Base-by-base conservation (phyloP, 768 basidiomycete genomes). In the Fomitopsis serialis region DNA sequence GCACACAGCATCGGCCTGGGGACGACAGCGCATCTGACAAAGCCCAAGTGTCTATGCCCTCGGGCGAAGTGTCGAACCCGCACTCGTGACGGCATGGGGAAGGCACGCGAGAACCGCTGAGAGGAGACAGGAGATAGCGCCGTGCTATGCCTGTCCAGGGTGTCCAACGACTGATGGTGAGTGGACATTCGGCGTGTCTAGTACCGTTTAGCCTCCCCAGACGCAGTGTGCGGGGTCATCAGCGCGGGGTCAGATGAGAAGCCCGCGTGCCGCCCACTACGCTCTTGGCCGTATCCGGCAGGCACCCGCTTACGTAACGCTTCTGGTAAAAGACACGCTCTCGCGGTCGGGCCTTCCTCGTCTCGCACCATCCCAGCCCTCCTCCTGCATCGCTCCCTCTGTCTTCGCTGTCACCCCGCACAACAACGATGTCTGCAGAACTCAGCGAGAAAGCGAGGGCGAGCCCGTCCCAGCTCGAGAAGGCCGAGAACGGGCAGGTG, bases 401-500 rank as follows among this genome's bases (percentile, higher is more conserved):
- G 17, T 37, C 43, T 45, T 32, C 49, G 49, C 25, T 22, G 15
- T 56, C 57, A 40, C 37, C 29, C 57, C 48, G 19, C 42, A 2
- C 19, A 15, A 40, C 36, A 54, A 52, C 43, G 50, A 64, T 64
- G 62, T 63, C 62, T 27, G 45, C 50, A 22, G 37, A 53, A 10
- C 54, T 61, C 57, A 47, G 60, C 58, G 63, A 65, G 61, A 64
- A 64, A 47, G 58, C 57, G 40, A 56, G 59, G 50, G 56, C 52
- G 37, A 55, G 24, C 29, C 29, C 29, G 5, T 32, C 29, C 29
- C 6, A 32, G 29, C 29, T 61, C 58, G 63, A 65, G 61, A 64
- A 64, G 48, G 58, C 57, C 35, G 58, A 61, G 52, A 58, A 54
- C 44, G 57, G 24, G 42, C 42, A 54, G 45, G 47, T 52, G 57